Evolutionary conservation across 1,284 basidiomycete species (phyloP).

Genomic region (Neonothopanus nambi): DNA sequence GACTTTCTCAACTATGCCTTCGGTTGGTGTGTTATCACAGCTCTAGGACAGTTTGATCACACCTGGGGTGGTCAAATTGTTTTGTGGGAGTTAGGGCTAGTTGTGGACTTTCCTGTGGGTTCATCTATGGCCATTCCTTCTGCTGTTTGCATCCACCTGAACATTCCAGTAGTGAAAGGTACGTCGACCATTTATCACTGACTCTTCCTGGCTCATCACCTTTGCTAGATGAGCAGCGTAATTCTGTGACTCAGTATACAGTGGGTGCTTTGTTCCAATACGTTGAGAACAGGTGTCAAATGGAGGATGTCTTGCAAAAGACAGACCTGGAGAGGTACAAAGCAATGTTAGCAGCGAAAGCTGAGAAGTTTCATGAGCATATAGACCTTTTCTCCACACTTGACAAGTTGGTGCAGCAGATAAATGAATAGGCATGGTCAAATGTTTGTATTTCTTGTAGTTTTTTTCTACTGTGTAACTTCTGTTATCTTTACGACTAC

Average conservation of each 20-base stretch:
- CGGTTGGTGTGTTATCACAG: conserved; percentile 9
- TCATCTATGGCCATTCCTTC: conserved; percentile 7
- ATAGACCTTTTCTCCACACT: not conserved
- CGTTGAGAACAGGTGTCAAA: not conserved
- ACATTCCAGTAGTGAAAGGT: conserved; percentile 1
- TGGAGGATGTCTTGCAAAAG: not conserved
- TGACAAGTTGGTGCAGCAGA: no score
- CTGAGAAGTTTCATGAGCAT: not conserved
- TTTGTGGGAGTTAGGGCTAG: conserved; percentile 6
- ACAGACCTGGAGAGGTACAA: not conserved
- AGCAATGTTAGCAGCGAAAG: not conserved
- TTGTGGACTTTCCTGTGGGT: conserved; percentile 1
- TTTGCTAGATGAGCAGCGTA: not conserved
- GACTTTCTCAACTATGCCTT: conserved; percentile 6
- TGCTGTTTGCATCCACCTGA: not conserved
- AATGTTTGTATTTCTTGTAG: no score
- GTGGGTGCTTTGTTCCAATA: not conserved
- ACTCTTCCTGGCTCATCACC: no score
- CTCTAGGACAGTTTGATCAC: conserved; percentile 4
- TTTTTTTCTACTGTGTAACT: no score
- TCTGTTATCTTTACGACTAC: no score
- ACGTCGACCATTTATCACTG: no score
- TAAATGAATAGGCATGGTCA: no score
- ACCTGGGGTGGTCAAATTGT: conserved; percentile 2
- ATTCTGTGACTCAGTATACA: conserved; percentile 7